A percentile compares a stretch with the other conserved stretches of the same genome.
Conservation (phyloP, 768 basidiomycete species). For the Tulasnella sp. region DNA sequence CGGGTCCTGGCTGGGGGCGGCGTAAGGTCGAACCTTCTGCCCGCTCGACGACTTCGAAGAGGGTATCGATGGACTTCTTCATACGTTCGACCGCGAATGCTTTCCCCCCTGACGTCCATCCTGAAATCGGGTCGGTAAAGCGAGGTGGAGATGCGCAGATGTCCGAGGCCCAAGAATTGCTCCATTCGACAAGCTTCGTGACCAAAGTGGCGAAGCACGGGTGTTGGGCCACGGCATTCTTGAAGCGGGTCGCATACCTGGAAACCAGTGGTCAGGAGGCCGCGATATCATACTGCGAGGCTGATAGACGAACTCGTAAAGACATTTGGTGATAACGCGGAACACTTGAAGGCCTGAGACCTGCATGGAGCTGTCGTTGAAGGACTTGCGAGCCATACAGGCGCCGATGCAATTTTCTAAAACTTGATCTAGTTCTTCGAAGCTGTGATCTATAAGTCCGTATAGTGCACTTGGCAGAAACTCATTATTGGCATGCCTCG, state of each 20-base stretch:
- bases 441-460: not conserved
- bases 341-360: slow-evolving; percentile 51
- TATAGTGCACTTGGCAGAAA: not conserved
- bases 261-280: not conserved
- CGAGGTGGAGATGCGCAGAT: slow-evolving; percentile 41
- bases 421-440: not conserved
- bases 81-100: slow-evolving; percentile 42
- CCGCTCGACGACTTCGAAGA: slow-evolving; percentile 51
- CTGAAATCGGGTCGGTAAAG: slow-evolving; percentile 46
- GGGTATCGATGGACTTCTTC: slow-evolving; percentile 37
- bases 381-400: not conserved
- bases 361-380: not conserved
- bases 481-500: too few species aligned
- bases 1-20: not conserved
- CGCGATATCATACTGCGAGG: not conserved
- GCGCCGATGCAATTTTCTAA: not conserved
- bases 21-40: slow-evolving; percentile 39
- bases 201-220: slow-evolving; percentile 48
- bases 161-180: slow-evolving; percentile 48
- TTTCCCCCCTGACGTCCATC: slow-evolving; percentile 37
- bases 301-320: slow-evolving; percentile 49
- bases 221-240: slow-evolving; percentile 49
- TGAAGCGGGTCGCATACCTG: slow-evolving; percentile 58
- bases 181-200: slow-evolving; percentile 46
- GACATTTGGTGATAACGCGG: slow-evolving; percentile 45